A percentile compares a stretch with the other conserved stretches of the same genome.
Evolutionary conservation across 1,284 basidiomycete species (phyloP).

Genomic region (Cystobasidium pallidum): DNA sequence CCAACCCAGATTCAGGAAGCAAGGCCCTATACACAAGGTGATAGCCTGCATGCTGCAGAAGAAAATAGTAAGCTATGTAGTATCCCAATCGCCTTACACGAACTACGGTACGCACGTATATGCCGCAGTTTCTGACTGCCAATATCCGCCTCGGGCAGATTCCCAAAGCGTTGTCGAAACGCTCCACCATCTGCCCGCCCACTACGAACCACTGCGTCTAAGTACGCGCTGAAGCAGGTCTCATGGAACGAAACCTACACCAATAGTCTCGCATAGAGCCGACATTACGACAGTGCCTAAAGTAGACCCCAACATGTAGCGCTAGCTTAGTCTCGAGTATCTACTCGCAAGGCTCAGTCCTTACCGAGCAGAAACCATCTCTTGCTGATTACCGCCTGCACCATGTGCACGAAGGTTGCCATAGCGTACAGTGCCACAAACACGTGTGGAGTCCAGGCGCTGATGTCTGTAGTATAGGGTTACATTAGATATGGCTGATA

Average conservation of each 20-base stretch:
- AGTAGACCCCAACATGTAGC: not conserved
- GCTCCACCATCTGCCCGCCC: conserved; percentile 49
- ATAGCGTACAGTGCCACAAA: conserved; percentile 60
- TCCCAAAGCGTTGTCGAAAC: conserved; percentile 5
- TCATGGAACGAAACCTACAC: not conserved
- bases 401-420: conserved; percentile 60
- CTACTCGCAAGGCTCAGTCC: not conserved
- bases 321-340: too few relatives aligned
- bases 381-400: conserved; percentile 59
- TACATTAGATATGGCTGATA: too few relatives aligned
- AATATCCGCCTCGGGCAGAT: conserved; percentile 24
- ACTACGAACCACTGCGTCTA: not conserved
- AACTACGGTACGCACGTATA: conserved; percentile 10
- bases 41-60: conserved; percentile 16
- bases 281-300: conserved; percentile 8
- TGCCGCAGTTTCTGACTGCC: conserved; percentile 9
- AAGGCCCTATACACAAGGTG: conserved; percentile 5
- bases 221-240: not conserved
- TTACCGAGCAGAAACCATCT: conserved; percentile 61
- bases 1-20: conserved; percentile 3
- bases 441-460: conserved; percentile 56
- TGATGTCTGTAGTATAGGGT: conserved; percentile 45
- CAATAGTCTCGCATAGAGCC: conserved; percentile 8
- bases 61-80: not conserved
- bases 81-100: not conserved